Evolutionary conservation across 805 yeast genomes (phyloP).

Genomic region (Suhomyces xylopsoci): DNA sequence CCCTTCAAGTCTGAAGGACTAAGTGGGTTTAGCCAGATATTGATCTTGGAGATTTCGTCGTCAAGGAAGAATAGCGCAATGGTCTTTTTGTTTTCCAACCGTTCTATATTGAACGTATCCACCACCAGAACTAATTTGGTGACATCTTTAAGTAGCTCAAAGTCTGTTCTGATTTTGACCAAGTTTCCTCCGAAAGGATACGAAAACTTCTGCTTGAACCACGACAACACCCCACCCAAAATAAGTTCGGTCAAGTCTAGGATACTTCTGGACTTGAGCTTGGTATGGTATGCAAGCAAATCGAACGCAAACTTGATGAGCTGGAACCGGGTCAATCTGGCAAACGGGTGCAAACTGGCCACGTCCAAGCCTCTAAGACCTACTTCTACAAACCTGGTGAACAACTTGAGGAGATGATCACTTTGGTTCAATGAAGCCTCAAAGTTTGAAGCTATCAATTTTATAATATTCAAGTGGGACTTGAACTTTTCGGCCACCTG

Average conservation of each 20-base stretch:
- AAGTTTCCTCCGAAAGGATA: slow-evolving; percentile 87
- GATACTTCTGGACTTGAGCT: slow-evolving; percentile 47
- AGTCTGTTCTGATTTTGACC: slow-evolving; percentile 67
- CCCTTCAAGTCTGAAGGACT: slow-evolving; percentile 42
- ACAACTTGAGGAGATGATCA: slow-evolving; percentile 63
- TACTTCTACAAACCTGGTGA: slow-evolving; percentile 55
- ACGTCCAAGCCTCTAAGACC: slow-evolving; percentile 50
- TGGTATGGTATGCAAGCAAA: slow-evolving; percentile 54
- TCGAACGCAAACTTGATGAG: slow-evolving; percentile 66
- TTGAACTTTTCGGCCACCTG: slow-evolving; percentile 34
- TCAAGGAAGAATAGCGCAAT: slow-evolving; percentile 63
- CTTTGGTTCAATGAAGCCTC: slow-evolving; percentile 76
- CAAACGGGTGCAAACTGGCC: slow-evolving; percentile 82
- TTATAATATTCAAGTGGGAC: slow-evolving; percentile 68
- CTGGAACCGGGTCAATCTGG: slow-evolving; percentile 74
- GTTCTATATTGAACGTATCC: slow-evolving; percentile 19
- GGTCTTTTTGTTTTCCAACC: slow-evolving; percentile 47
- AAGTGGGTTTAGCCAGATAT: slow-evolving; percentile 75
- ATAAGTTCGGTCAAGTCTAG: slow-evolving; percentile 48
- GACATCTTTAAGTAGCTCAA: slow-evolving; percentile 53
- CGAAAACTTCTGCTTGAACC: slow-evolving; percentile 65
- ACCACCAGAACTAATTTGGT: slow-evolving; percentile 27
- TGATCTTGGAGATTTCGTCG: slow-evolving; percentile 69
- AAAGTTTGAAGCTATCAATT: slow-evolving; percentile 70
- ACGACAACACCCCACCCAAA: slow-evolving; percentile 65